Evolutionary conservation across 148 eudicot genomes (phyloP), one percentile per base, ranked within the genome.

Genomic region (Rhododendron ferrugineum): DNA sequence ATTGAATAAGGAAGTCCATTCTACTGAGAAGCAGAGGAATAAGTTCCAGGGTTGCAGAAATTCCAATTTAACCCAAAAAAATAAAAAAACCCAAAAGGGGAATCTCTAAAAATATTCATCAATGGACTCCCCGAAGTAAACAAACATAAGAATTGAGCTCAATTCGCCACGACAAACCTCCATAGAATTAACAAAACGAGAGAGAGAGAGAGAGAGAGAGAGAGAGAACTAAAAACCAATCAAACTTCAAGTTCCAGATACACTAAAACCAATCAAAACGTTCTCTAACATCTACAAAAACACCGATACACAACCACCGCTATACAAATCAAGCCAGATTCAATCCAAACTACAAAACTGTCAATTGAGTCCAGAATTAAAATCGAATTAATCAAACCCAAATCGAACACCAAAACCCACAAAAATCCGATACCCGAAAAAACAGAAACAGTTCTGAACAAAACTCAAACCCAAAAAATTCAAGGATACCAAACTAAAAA

Each of bases 21-120:
- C 20, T 32, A 70, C 40, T 14, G 20, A 32, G 37, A 32, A 70
- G 37, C 75, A 70, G 8, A 32, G 22, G 40, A 70, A 28, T 30
- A 47, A 62, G 47, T 49, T 70, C 64, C 37, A 76, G 56, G 56
- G 44, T 56, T 72, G 40, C 52, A 56, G 40, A 74, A 86, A n/a
- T 7, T 40, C 37, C 32, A 74, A 44, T 49, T 81, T 2, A 26
- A 44, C 34, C 84, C 34, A 5, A 22, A 23, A 23, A 52, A 46
- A 72, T 22, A 18, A 56, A 54, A 56, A 72, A 85, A 52, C 37
- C 6, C 44, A 32, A 83, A 70, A 72, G 46, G 73, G 79, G 79
- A 49, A 70, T 70, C 78, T 47, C 79, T 28, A 70, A 22, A 14
- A 83, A 20, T 83, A 70, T 49, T 83, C 79, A 72, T 83, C 26